These are phyloP conservation scores for Candida pseudofarinosa DNA, from an alignment of 805 yeast species.

Conservation along the genomic window DNA sequence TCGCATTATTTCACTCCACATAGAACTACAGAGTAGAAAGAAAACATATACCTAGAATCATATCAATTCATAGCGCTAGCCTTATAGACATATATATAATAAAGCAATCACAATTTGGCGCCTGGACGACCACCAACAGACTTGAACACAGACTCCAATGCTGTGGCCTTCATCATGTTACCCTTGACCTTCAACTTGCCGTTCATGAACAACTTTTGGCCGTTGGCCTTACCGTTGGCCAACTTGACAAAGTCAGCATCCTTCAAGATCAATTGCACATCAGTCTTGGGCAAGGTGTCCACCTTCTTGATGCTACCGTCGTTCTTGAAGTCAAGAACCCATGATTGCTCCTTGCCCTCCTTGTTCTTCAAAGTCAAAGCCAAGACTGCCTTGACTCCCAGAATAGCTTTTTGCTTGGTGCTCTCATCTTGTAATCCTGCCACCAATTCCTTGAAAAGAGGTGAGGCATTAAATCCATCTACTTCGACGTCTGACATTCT, in stretches of 20 bases:
- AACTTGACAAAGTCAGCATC: slow-evolving; percentile 71
- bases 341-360: slow-evolving; percentile 53
- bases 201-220: slow-evolving; percentile 78
- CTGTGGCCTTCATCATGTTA: slow-evolving; percentile 85
- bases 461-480: slow-evolving; percentile 43
- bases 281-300: slow-evolving; percentile 48
- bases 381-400: slow-evolving; percentile 56
- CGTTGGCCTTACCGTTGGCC: slow-evolving; percentile 74
- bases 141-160: slow-evolving; percentile 66
- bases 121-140: slow-evolving; percentile 37
- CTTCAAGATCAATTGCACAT: slow-evolving; percentile 59
- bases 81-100: neutral
- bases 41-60: no score
- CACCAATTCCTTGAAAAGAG: slow-evolving; percentile 36
- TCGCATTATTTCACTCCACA: neutral
- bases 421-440: slow-evolving; percentile 35
- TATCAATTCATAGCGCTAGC: neutral
- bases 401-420: slow-evolving; percentile 35
- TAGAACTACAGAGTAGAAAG: no score
- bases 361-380: slow-evolving; percentile 65
- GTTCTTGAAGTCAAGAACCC: slow-evolving; percentile 66
- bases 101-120: slow-evolving; percentile 29
- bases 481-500: slow-evolving; percentile 23
- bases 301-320: slow-evolving; percentile 44
- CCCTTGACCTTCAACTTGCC: slow-evolving; percentile 88